phyloP scores from a whole-genome alignment of 345 rosid genomes.

The Streptanthus diversifolius region DNA sequence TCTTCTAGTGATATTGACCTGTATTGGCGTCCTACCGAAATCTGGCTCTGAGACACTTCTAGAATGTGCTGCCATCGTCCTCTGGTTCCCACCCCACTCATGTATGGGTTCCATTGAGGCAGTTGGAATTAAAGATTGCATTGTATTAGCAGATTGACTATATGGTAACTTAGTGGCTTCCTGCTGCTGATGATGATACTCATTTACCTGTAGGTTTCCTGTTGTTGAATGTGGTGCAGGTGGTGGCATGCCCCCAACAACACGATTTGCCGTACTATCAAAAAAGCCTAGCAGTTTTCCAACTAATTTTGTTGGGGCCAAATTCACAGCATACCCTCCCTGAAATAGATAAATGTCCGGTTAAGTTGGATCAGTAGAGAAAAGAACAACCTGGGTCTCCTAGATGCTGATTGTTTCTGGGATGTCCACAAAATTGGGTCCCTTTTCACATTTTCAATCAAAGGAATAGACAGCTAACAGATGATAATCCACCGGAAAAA shows the following conservation, averaged over 20 bases:
- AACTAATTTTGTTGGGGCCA: conserved; percentile 57
- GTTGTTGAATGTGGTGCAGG: conserved; percentile 47
- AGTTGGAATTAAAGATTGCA: conserved; percentile 48
- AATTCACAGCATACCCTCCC: conserved; percentile 58
- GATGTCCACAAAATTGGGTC: not conserved
- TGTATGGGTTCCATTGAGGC: conserved; percentile 52
- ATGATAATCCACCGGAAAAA: not conserved
- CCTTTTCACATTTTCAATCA: not conserved
- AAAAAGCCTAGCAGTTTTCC: conserved; percentile 54
- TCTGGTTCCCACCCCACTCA: conserved; percentile 45
- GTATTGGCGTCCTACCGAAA: conserved; percentile 55
- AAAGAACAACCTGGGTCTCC: not conserved
- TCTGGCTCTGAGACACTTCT: conserved; percentile 74
- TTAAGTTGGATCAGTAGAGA: conserved; percentile 5
- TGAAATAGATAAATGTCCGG: conserved; percentile 31
- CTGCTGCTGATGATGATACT: conserved; percentile 37
- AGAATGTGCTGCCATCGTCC: conserved; percentile 36
- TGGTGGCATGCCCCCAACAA: conserved; percentile 63
- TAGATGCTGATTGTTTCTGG: not conserved
- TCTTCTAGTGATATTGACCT: conserved; percentile 29
- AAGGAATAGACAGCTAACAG: not conserved
- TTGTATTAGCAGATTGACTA: conserved; percentile 53
- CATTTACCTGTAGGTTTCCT: conserved; percentile 38
- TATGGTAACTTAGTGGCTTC: conserved; percentile 40
- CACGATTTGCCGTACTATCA: conserved; percentile 68